Base-by-base conservation (phyloP, 768 basidiomycete species). In the Filobasidium floriforme region DNA sequence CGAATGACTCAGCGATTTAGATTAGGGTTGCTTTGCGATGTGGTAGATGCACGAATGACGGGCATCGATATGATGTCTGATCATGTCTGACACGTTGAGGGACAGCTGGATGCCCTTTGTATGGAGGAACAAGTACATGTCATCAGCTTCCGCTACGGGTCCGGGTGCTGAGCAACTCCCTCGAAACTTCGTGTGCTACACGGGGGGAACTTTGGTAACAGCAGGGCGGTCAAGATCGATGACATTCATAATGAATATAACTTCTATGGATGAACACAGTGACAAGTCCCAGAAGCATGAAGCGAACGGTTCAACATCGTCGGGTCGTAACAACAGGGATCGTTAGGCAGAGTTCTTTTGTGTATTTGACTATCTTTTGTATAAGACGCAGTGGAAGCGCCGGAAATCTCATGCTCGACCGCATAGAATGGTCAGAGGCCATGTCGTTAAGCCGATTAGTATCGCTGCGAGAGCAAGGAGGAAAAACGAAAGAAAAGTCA, bases 391-490 rank as follows among this genome's bases (percentile, higher is more conserved):
- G 54, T 24, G 54, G 54, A 57, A 57, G 54, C 54, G 54, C 24
- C 54, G 24, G 32, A 37, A 51, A 24, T 24, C 19, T 18, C 19
- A 51, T 24, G 24, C 18, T 24, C 46, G 24, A 51, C 19, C 46
- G 5, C 18, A 12, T 24, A 51, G 12, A 3, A 12, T 24, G 46
- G 18, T 51, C 46, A 24, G 24, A 19, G n/a, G 18, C 52, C 9
- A 24, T 22, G 43, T 26, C 28, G 65, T 40, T 29, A 54, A 59
- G 14, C 22, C 71, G 76, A 71, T 77, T 82, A 84, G 81, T 81
- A 86, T 79, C 85, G 84, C 46, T 49, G 22, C 32, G 32, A 37
- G 9, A 37, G 32, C 32, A 37, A 37, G 32, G 32, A 37, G 32
- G 9, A 37, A 37, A 37, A 37, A 4, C 32, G 4, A 9, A 37